Evolutionary conservation across 2,329 filamentous ascomycete species (phyloP).

Genomic region (Nothophaeocryptopus gaeumannii): DNA sequence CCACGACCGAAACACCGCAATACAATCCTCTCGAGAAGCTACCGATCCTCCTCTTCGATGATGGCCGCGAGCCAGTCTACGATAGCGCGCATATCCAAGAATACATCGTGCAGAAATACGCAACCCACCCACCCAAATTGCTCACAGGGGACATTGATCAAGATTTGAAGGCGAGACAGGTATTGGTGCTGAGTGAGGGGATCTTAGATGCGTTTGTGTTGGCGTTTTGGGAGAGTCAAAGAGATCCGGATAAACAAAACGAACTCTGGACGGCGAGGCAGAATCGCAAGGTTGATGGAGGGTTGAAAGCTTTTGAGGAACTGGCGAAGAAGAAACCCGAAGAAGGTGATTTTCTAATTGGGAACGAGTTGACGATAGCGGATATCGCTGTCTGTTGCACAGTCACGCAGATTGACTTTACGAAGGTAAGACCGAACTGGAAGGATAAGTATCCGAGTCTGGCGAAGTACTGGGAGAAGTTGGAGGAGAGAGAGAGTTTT

Average conservation of each 20-base stretch:
- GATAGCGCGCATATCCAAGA: constrained; percentile 23
- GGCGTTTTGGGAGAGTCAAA: constrained; percentile 19
- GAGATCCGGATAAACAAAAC: constrained; percentile 12
- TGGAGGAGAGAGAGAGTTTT: constrained; percentile 17
- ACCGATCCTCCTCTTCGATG: constrained; percentile 20
- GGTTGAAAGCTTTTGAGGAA: constrained; percentile 16
- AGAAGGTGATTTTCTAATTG: constrained; percentile 15
- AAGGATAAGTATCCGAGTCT: constrained; percentile 18
- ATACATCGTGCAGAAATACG: constrained; percentile 21
- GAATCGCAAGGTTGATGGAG: constrained; percentile 19
- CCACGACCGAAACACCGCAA: constrained; percentile 16
- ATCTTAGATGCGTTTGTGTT: constrained; percentile 22
- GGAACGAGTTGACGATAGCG: constrained; percentile 19
- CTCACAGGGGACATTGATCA: constrained; percentile 19
- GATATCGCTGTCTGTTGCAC: constrained; percentile 25
- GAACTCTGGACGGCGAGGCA: constrained; percentile 16
- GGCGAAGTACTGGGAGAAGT: constrained; percentile 13
- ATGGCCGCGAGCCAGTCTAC: constrained; percentile 21
- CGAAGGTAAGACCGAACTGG: constrained; percentile 15
- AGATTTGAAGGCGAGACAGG: constrained; percentile 16
- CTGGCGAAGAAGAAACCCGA: constrained; percentile 9
- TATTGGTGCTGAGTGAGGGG: constrained; percentile 16
- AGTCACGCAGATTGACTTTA: constrained; percentile 20
- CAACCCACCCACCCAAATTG: constrained; percentile 12
- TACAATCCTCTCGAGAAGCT: constrained; percentile 26